Evolutionary conservation across 2,329 filamentous ascomycete species (phyloP).

Genomic region (Corynespora cassiicola): DNA sequence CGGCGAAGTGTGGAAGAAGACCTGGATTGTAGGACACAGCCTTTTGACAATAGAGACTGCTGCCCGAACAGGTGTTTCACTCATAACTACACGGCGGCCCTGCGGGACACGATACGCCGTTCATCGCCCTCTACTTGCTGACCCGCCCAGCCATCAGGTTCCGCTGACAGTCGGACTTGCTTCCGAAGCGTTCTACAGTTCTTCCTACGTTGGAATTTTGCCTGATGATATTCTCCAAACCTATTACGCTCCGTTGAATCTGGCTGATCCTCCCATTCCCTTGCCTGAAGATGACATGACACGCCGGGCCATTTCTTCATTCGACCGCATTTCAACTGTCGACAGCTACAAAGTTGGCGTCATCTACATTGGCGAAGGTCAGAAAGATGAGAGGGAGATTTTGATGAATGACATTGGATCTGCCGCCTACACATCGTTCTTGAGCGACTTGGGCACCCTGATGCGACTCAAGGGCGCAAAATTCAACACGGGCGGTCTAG

Average conservation of each 20-base stretch:
- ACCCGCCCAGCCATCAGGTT: constrained; percentile 49
- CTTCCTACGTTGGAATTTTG: constrained; percentile 67
- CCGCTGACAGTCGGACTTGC: constrained; percentile 47
- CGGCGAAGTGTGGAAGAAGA: constrained; percentile 70
- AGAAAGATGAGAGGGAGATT: constrained; percentile 83
- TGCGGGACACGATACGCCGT: constrained; percentile 52
- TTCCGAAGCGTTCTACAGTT: constrained; percentile 51
- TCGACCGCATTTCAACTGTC: constrained; percentile 87
- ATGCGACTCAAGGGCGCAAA: constrained; percentile 80
- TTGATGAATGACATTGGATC: constrained; percentile 86
- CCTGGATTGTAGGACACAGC: constrained; percentile 76
- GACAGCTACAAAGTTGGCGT: constrained; percentile 96
- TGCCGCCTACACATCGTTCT: constrained; percentile 84
- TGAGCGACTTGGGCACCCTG: constrained; percentile 81
- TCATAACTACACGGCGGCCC: constrained; percentile 74
- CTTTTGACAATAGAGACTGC: constrained; percentile 78
- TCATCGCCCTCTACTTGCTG: constrained; percentile 43
- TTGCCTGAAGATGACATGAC: constrained; percentile 75
- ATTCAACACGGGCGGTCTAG: constrained; percentile 93
- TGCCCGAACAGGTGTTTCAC: constrained; percentile 69
- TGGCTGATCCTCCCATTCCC: constrained; percentile 69
- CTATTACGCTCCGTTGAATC: constrained; percentile 63
- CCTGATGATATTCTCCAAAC: constrained; percentile 77
- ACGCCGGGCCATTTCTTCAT: constrained; percentile 75
- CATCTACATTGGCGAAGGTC: constrained; percentile 88